Evolutionary conservation across 108 stramenopile genomes (phyloP), one percentile per base, ranked within the genome.

Genomic region (Mediolabrus comicus): DNA sequence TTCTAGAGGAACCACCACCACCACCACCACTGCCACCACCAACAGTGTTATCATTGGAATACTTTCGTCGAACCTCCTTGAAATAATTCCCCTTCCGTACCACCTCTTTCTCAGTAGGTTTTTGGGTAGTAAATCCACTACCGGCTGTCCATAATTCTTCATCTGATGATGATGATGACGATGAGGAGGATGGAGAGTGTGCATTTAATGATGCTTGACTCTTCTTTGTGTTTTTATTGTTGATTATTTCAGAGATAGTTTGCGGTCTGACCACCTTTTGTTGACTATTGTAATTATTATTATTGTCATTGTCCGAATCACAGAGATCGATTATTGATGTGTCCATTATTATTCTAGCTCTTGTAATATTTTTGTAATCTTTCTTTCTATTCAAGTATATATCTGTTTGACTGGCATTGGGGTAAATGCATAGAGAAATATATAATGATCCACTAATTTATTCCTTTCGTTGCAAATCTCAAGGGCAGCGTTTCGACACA

Each of bases 241-340:
- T n/a, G n/a, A n/a, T n/a, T n/a, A n/a, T n/a, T n/a, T n/a, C n/a
- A n/a, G n/a, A n/a, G n/a, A n/a, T n/a, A n/a, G n/a, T n/a, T n/a
- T n/a, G n/a, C n/a, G n/a, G n/a, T n/a, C n/a, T n/a, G n/a, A n/a
- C n/a, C n/a, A n/a, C n/a, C n/a, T n/a, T n/a, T n/a, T n/a, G n/a
- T n/a, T n/a, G n/a, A n/a, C n/a, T n/a, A 46, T 2, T 1, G 0
- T 46, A 0, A 46, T 19, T 22, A 14, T 22, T 22, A 57, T 52
- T 67, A 39, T 67, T 28, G 11, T 67, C 73, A 10, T 35, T 25
- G 39, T 66, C 65, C 26, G 72, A 74, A 49, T 76, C 67, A 27
- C 75, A 76, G 4, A 76, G 54, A n/a, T 76, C 62, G 29, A 76
- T 76, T 26, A 69, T 46, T 22, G 43, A 46, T 19, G 43, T 46